Conservation (phyloP, 805 yeast genomes). For the Diddensiella caesifluorescens region DNA sequence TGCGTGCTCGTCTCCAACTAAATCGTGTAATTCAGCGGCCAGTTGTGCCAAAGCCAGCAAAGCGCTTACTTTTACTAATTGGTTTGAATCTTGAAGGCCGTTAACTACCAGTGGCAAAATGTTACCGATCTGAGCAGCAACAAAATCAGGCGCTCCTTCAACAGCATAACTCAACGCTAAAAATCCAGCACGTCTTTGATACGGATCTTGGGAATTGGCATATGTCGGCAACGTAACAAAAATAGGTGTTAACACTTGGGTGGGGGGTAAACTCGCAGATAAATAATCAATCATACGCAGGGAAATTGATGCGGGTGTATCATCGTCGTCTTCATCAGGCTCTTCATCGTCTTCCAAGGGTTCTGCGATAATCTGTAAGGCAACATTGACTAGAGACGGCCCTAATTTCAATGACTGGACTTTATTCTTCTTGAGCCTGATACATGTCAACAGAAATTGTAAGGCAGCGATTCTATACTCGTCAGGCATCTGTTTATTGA, state of each 20-base stretch:
- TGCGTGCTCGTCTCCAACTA: constrained; percentile 78
- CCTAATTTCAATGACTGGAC: constrained; percentile 78
- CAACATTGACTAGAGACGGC: constrained; percentile 66
- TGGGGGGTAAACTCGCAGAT: constrained; percentile 82
- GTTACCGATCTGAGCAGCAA: constrained; percentile 67
- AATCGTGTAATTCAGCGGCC: constrained; percentile 79
- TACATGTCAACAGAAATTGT: constrained; percentile 74
- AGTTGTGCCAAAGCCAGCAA: constrained; percentile 72
- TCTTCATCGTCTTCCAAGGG: constrained; percentile 73
- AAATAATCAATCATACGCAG: constrained; percentile 73
- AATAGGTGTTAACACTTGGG: constrained; percentile 81
- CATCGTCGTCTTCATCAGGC: constrained; percentile 92
- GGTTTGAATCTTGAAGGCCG: constrained; percentile 72
- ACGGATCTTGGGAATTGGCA: constrained; percentile 52
- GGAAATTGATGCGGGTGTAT: constrained; percentile 70
- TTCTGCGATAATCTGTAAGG: constrained; percentile 73
- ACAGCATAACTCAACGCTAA: constrained; percentile 77
- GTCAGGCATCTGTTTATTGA: constrained; percentile 59
- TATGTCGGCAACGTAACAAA: constrained; percentile 50
- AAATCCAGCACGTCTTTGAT: constrained; percentile 82
- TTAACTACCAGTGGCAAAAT: constrained; percentile 65
- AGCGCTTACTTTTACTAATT: constrained; percentile 79
- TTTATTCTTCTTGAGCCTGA: constrained; percentile 75
- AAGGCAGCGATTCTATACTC: constrained; percentile 80
- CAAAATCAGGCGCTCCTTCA: constrained; percentile 91